Base-by-base conservation (phyloP, 208 protist genomes). In the Tritrichomonas musculus region DNA sequence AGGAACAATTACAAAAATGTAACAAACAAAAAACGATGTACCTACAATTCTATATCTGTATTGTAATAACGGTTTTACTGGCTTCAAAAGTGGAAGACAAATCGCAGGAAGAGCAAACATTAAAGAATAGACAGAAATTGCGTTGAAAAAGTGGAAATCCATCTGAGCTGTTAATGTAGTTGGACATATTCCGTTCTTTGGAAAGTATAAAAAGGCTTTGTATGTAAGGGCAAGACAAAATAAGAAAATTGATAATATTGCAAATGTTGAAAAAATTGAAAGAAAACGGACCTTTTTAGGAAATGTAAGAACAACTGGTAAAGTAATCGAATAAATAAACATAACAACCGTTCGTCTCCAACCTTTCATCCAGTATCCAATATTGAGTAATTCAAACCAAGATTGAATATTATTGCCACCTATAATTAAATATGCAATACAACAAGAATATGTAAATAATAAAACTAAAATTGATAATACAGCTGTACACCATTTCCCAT, bases 191-290 rank as follows among this genome's bases (percentile, higher is more conserved):
- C 73, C 73, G 50, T 82, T 49, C 33, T 9, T 33, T 17, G 73
- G 41, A 50, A 82, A 36, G 3, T 17, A 82, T 9, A 20, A 17
- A 14, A 47, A 33, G n/a, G 41, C n/a, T 25, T 82, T 82, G 39
- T 30, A n/a, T 22, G 50, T 53, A 47, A 82, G 20, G 30, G 50
- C 73, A 53, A 49, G 20, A 30, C 39, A 1, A 41, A 53, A 82
- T 25, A 25, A 47, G 50, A 14, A 25, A 1, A 82, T n/a, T 20
- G 39, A 82, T 33, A 82, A 53, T 20, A 82, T 82, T 9, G 73
- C 47, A 36, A 82, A 82, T 25, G 73, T 82, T 14, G 73, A 82
- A 82, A 82, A 82, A 20, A 82, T 82, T 20, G 73, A 82, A n/a
- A 82, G 41, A 41, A 82, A 82, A 22, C n/a, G 25, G 20, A 82